Percentiles rank a stretch among this genome's conserved stretches.
These are phyloP conservation scores for Sugiyamaella grinbergsii DNA, from an alignment of 1,139 yeast genomes.

Conservation along the genomic window DNA sequence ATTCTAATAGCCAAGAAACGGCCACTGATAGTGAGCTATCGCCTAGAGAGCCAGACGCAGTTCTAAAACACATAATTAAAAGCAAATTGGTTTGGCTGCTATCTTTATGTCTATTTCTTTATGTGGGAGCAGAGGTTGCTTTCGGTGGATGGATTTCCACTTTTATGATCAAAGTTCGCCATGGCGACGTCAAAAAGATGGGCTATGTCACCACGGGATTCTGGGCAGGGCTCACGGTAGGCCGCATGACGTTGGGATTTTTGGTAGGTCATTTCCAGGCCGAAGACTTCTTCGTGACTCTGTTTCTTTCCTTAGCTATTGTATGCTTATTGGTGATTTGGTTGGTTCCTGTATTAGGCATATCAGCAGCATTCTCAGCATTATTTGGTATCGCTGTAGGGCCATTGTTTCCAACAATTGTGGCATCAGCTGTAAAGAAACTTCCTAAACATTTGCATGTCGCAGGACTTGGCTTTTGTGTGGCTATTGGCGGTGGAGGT, in stretches of 20 bases:
- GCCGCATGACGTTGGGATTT: slow-evolving; percentile 52
- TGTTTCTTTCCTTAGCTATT: slow-evolving; percentile 29
- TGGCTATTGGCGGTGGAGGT: slow-evolving; percentile 79
- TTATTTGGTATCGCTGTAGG: slow-evolving; percentile 69
- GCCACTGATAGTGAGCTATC: background rate
- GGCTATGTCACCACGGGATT: slow-evolving; percentile 72
- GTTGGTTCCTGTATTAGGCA: slow-evolving; percentile 32
- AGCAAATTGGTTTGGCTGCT: slow-evolving; percentile 61
- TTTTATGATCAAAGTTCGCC: slow-evolving; percentile 57
- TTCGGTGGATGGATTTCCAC: slow-evolving; percentile 75
- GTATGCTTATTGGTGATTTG: slow-evolving; percentile 32
- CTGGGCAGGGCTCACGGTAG: slow-evolving; percentile 70
- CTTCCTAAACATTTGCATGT: slow-evolving; percentile 64
- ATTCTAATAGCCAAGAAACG: background rate
- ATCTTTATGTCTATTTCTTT: slow-evolving; percentile 58
- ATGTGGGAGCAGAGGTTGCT: slow-evolving; percentile 69
- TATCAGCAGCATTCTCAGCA: slow-evolving; percentile 47
- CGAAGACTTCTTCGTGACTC: slow-evolving; percentile 30
- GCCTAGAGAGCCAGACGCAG: background rate
- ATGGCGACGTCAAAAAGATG: slow-evolving; percentile 48
- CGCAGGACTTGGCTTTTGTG: slow-evolving; percentile 69
- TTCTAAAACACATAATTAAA: slow-evolving; percentile 43
- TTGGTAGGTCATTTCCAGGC: slow-evolving; percentile 33
- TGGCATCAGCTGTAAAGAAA: slow-evolving; percentile 60
- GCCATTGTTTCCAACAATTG: slow-evolving; percentile 76